A percentile compares a stretch with the other conserved stretches of the same genome.
These are phyloP conservation scores for Lyophyllum semitale DNA, from an alignment of 768 basidiomycete genomes.

Conservation along the genomic window DNA sequence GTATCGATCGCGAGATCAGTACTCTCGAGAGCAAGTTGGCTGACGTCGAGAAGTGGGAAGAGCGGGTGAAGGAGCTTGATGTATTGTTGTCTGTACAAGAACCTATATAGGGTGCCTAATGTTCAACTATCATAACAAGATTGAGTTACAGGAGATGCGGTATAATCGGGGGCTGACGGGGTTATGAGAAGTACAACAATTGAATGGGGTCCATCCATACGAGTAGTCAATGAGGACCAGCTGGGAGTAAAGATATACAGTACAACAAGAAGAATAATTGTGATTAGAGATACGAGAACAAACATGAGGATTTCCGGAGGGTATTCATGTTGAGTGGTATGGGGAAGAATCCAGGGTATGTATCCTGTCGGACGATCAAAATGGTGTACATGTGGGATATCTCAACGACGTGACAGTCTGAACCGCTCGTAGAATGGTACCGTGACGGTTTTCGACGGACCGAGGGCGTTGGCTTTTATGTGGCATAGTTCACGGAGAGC, in stretches of 20 bases:
- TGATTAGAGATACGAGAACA: no score
- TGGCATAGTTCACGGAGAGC: slow-evolving; percentile 49
- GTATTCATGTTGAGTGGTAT: neutral
- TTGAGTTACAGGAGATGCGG: no score
- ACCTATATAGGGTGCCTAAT: slow-evolving; percentile 13
- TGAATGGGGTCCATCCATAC: neutral
- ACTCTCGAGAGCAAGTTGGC: slow-evolving; percentile 63
- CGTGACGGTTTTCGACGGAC: slow-evolving; percentile 39
- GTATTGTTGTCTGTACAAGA: slow-evolving; percentile 50
- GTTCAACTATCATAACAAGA: no score
- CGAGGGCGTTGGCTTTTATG: slow-evolving; percentile 49
- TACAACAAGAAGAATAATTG: neutral
- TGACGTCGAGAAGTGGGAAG: slow-evolving; percentile 77
- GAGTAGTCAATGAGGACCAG: neutral
- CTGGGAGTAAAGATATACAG: neutral
- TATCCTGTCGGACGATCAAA: no score
- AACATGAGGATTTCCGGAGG: neutral
- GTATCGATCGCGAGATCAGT: slow-evolving; percentile 74
- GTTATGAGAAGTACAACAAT: neutral
- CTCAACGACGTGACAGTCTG: slow-evolving; percentile 22
- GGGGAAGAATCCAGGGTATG: no score
- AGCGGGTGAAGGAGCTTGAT: slow-evolving; percentile 64
- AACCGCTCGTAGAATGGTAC: slow-evolving; percentile 44
- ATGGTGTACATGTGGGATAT: neutral
- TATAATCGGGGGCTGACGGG: no score